A percentile compares a stretch with the other conserved stretches of the same genome.
These are phyloP conservation scores for Stachybotrys elegans DNA, from an alignment of 2,329 filamentous ascomycete genomes.

Conservation along the genomic window DNA sequence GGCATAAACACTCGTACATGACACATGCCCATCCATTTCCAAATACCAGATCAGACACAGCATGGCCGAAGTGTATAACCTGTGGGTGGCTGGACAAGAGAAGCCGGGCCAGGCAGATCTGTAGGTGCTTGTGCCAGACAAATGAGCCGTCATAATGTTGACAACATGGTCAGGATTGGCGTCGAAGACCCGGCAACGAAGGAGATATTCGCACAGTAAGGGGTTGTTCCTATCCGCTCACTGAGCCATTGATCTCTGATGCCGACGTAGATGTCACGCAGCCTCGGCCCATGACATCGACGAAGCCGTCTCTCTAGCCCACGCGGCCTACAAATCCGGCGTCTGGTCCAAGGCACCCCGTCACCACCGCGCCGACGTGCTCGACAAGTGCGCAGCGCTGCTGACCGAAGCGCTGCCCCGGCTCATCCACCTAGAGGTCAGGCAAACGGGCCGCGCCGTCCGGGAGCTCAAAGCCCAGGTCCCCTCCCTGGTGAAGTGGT, in stretches of 20 bases:
- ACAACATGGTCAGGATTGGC: conserved; percentile 34
- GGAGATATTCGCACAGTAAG: conserved; percentile 45
- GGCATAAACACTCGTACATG: no score
- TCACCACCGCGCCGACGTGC: conserved; percentile 54
- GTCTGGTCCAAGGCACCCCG: conserved; percentile 59
- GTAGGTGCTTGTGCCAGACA: not conserved
- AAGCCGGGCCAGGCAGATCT: not conserved
- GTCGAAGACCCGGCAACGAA: conserved; percentile 50
- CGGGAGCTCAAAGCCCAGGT: conserved; percentile 69
- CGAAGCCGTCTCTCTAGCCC: conserved; percentile 37
- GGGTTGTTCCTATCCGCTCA: conserved; percentile 4
- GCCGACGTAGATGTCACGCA: conserved; percentile 17
- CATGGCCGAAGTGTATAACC: not conserved
- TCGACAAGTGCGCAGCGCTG: conserved; percentile 54
- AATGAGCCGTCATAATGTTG: not conserved
- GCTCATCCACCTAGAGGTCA: conserved; percentile 59
- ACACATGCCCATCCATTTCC: no score
- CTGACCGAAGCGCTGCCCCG: conserved; percentile 46
- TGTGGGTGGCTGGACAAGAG: not conserved
- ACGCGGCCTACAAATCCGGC: conserved; percentile 60
- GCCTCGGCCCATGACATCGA: conserved; percentile 23
- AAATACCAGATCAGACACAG: no score
- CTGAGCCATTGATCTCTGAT: not conserved
- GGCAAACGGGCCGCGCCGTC: conserved; percentile 62
- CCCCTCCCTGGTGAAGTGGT: conserved; percentile 61